A percentile compares a stretch with the other conserved stretches of the same genome.
Evolutionary conservation across 495 filamentous ascomycete species (phyloP).

Genomic region (Penicillium cinerascens): DNA sequence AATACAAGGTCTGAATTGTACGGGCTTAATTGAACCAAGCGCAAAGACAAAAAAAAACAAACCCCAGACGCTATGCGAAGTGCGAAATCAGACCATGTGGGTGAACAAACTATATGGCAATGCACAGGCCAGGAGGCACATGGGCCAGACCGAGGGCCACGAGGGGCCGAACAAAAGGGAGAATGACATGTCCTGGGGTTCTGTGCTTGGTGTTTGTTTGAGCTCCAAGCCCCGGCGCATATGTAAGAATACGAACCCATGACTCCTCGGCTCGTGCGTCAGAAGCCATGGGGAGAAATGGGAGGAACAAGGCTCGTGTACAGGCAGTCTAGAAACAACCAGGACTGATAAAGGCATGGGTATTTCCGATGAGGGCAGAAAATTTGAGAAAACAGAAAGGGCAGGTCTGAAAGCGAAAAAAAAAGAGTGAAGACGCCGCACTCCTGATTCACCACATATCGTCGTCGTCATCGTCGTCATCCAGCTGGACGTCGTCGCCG

Average conservation of each 20-base stretch:
- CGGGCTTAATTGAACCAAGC: constrained; percentile 6
- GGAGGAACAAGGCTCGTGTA: constrained; percentile 22
- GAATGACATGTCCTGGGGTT: not conserved
- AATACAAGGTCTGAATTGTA: constrained; percentile 10
- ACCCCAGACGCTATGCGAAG: constrained; percentile 47
- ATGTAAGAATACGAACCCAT: constrained; percentile 14
- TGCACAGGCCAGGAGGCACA: constrained; percentile 5
- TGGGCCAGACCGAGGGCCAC: not conserved
- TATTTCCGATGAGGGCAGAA: constrained; percentile 32
- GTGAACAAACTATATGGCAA: constrained; percentile 24
- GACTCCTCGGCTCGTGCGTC: not conserved
- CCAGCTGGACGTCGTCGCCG: constrained; percentile 46
- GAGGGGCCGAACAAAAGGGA: not conserved
- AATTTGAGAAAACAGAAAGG: constrained; percentile 15
- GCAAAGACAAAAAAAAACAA: constrained; percentile 11
- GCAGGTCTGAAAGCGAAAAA: not conserved
- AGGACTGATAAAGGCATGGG: constrained; percentile 30
- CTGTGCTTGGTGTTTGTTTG: not conserved
- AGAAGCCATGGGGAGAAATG: constrained; percentile 12
- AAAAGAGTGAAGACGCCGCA: constrained; percentile 17
- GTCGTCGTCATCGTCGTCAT: constrained; percentile 51
- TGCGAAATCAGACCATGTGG: constrained; percentile 31
- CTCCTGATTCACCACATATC: constrained; percentile 52
- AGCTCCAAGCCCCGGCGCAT: constrained; percentile 8
- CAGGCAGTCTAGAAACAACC: constrained; percentile 22